phyloP scores from a whole-genome alignment of 768 basidiomycete species.

The Amanita phalloides region DNA sequence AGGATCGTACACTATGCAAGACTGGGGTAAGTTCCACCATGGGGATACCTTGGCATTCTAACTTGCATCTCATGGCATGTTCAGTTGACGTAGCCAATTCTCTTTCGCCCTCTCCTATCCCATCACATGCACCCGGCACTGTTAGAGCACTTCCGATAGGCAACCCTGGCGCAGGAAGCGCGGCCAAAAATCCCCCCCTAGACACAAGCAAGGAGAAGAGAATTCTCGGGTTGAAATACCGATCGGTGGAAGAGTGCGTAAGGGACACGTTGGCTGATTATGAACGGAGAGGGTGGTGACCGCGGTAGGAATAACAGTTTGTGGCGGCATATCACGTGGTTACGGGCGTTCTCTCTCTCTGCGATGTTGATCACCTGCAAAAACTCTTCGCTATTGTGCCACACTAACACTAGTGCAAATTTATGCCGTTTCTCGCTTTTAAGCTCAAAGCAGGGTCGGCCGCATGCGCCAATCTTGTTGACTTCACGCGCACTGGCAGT shows the following conservation, averaged over 20 bases:
- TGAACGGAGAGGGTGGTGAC: conserved; percentile 4
- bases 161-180: not conserved
- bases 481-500: too few relatives aligned
- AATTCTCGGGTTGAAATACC: not conserved
- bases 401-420: too few relatives aligned
- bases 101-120: not conserved
- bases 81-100: conserved; percentile 3
- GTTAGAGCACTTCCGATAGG: not conserved
- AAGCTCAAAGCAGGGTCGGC: too few relatives aligned
- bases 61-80: not conserved
- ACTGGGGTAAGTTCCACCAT: conserved; percentile 1
- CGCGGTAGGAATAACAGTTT: too few relatives aligned
- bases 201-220: conserved; percentile 2
- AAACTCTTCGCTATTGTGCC: too few relatives aligned
- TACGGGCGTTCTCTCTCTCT: too few relatives aligned
- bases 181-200: not conserved
- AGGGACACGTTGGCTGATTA: conserved; percentile 2
- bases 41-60: not conserved
- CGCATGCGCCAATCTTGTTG: too few relatives aligned
- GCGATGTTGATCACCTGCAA: too few relatives aligned
- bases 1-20: not conserved
- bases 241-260: conserved; percentile 3
- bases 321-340: too few relatives aligned
- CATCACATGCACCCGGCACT: not conserved
- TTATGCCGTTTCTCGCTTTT: too few relatives aligned